A percentile compares a stretch with the other conserved stretches of the same genome.
Conservation (phyloP, 306 rosid genomes). For the Datisca glomerata region DNA sequence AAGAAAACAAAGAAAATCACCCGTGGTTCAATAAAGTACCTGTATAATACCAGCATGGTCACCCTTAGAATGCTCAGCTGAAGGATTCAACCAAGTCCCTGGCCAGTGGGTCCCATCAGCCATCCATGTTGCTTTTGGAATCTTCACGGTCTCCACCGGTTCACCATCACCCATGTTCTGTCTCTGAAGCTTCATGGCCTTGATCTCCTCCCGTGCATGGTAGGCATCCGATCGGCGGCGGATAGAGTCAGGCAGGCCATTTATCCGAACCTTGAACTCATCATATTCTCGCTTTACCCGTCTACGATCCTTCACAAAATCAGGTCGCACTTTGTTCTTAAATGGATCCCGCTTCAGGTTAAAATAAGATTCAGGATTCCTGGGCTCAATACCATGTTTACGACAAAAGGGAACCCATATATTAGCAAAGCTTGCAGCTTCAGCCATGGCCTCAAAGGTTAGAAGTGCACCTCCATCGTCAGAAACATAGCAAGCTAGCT, state of each 20-base stretch:
- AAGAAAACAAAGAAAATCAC: too few species aligned
- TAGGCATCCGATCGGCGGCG: slow-evolving; percentile 93
- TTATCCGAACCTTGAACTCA: slow-evolving; percentile 88
- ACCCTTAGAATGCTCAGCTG: slow-evolving; percentile 67
- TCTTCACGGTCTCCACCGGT: slow-evolving; percentile 51
- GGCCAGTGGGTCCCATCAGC: slow-evolving; percentile 99
- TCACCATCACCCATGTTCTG: slow-evolving; percentile 66
- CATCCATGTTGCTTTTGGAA: slow-evolving; percentile 97
- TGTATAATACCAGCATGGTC: slow-evolving; percentile 97
- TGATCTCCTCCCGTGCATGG: slow-evolving; percentile 93
- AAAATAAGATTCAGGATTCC: slow-evolving; percentile 94
- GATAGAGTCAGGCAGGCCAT: slow-evolving; percentile 85
- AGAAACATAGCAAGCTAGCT: slow-evolving; percentile 95
- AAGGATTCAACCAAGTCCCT: slow-evolving; percentile 79
- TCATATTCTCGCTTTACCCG: slow-evolving; percentile 94
- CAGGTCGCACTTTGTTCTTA: slow-evolving; percentile 73
- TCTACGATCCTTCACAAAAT: slow-evolving; percentile 91
- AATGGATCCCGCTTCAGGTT: slow-evolving; percentile 83
- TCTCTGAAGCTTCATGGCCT: slow-evolving; percentile 81
- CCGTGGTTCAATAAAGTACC: too few species aligned
- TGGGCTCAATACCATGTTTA: slow-evolving; percentile 83
- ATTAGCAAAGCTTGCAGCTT: slow-evolving; percentile 96
- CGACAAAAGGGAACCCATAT: slow-evolving; percentile 93
- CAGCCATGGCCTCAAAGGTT: slow-evolving; percentile 99
- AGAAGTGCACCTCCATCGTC: slow-evolving; percentile 98